Percentiles rank a stretch among this genome's conserved stretches.
Conservation (phyloP, 2,329 filamentous ascomycete genomes). For the Colletotrichum lini region DNA sequence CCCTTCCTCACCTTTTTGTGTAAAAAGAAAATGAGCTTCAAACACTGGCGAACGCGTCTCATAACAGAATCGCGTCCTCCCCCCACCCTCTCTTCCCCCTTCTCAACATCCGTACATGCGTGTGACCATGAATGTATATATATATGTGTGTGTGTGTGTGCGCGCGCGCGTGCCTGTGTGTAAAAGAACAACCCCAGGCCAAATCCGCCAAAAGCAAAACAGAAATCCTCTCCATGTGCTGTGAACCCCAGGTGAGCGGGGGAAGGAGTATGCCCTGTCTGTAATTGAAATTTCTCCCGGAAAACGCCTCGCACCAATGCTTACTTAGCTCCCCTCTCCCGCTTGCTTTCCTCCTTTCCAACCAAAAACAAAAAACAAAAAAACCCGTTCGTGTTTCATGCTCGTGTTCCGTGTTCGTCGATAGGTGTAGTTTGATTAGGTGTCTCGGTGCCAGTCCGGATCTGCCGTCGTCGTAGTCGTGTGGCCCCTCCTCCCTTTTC, state of each 20-base stretch:
- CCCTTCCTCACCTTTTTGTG: background rate
- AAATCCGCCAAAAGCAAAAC: background rate
- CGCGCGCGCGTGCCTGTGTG: too few relatives aligned
- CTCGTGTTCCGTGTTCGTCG: constrained; percentile 7
- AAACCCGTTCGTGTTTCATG: background rate
- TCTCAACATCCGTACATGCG: too few relatives aligned
- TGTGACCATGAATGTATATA: too few relatives aligned
- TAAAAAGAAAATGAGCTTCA: background rate
- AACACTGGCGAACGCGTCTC: background rate
- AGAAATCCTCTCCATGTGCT: constrained; percentile 10
- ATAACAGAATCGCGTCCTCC: background rate
- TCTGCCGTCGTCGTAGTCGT: background rate
- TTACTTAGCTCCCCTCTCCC: too few relatives aligned
- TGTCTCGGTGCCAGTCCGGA: constrained; percentile 9
- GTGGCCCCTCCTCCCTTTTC: background rate
- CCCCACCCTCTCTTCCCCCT: background rate
- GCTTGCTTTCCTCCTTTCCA: too few relatives aligned
- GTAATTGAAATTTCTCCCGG: background rate
- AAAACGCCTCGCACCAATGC: constrained; percentile 22
- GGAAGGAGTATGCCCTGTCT: constrained; percentile 1
- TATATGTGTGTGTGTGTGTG: too few relatives aligned
- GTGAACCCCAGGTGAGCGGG: background rate
- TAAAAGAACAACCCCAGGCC: background rate
- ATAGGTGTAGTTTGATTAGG: background rate
- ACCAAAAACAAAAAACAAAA: background rate